phyloP scores from a whole-genome alignment of 2,329 filamentous ascomycete species.

The Coniochaeta prunicola region DNA sequence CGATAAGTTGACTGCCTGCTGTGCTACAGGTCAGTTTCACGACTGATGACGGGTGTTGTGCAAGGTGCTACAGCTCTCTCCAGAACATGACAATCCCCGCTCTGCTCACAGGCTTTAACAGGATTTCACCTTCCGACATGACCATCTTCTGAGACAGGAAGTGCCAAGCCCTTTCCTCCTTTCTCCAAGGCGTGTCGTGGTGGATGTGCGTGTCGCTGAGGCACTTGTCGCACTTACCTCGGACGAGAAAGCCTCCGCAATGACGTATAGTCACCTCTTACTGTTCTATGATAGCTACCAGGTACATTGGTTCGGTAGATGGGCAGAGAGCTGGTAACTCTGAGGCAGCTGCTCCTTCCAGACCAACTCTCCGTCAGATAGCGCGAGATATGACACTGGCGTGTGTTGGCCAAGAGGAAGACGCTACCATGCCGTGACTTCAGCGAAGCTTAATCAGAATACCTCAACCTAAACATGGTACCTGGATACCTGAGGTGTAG shows the following conservation, averaged over 20 bases:
- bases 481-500: no score
- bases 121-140: neutral
- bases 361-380: no score
- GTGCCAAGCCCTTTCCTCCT: neutral
- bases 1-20: constrained; percentile 20
- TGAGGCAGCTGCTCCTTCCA: no score
- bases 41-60: constrained; percentile 30
- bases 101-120: neutral
- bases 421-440: no score
- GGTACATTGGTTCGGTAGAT: neutral
- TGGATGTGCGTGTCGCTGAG: neutral
- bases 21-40: constrained; percentile 22
- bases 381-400: no score
- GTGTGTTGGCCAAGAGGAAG: no score
- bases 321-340: neutral
- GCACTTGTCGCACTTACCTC: neutral
- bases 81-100: neutral
- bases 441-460: no score
- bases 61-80: constrained; percentile 19
- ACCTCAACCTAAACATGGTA: no score
- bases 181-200: neutral
- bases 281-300: no score
- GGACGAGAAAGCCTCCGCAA: neutral
- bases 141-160: neutral
- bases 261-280: neutral